Conservation (phyloP, 148 eudicot species). For the Drosera capensis region DNA sequence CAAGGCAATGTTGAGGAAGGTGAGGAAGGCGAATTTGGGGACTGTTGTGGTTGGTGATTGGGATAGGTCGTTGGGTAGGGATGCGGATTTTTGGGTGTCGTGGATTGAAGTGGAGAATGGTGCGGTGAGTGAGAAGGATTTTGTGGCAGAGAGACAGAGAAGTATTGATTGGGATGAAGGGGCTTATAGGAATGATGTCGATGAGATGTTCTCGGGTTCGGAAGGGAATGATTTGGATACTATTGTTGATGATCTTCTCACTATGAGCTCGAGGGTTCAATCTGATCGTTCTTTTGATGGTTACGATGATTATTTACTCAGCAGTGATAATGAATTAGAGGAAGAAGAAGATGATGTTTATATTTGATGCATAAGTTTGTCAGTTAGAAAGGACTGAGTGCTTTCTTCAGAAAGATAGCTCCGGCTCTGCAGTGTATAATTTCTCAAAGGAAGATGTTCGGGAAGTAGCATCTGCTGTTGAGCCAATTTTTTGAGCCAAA, state of each 20-base stretch:
- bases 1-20: slow-evolving; percentile 64
- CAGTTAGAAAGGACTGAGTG: too few species aligned
- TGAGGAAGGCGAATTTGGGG: slow-evolving; percentile 66
- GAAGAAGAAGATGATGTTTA: too few species aligned
- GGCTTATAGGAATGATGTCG: slow-evolving; percentile 10
- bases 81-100: slow-evolving; percentile 79
- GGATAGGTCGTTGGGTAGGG: slow-evolving; percentile 56
- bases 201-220: slow-evolving; percentile 25
- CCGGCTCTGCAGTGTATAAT: too few species aligned
- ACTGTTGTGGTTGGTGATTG: slow-evolving; percentile 80
- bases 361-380: too few species aligned
- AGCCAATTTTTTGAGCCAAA: too few species aligned
- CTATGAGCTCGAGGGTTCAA: slow-evolving; percentile 10
- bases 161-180: slow-evolving; percentile 14
- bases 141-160: slow-evolving; percentile 30
- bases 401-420: too few species aligned
- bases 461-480: too few species aligned
- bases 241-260: slow-evolving; percentile 44
- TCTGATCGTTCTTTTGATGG: too few species aligned
- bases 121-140: slow-evolving; percentile 50
- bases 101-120: slow-evolving; percentile 73
- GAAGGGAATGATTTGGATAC: too few species aligned
- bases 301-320: too few species aligned
- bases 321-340: too few species aligned
- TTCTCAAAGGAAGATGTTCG: too few species aligned